A percentile compares a stretch with the other conserved stretches of the same genome.
Conservation (phyloP, 305 asterid species). For the Ilex paraguariensis region DNA sequence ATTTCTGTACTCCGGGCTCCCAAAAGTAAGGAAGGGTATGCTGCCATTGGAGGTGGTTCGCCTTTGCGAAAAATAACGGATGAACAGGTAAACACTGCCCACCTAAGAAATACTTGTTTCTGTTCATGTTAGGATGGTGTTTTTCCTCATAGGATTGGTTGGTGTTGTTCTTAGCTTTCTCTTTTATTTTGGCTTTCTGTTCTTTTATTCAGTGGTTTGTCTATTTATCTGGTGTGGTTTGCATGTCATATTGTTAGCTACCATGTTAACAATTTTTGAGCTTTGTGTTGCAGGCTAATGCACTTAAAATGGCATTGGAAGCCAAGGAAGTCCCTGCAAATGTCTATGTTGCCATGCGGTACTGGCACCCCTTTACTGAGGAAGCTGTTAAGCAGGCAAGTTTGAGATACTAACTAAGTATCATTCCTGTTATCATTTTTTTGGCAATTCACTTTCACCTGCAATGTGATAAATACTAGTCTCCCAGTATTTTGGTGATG, state of each 20-base stretch:
- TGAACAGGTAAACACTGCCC: slow-evolving; percentile 54
- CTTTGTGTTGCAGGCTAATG: slow-evolving; percentile 53
- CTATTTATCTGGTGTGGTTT: background rate
- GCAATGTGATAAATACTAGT: too few relatives aligned
- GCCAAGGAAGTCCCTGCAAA: slow-evolving; percentile 55
- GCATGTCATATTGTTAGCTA: background rate
- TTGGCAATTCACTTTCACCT: too few relatives aligned
- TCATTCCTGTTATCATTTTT: background rate
- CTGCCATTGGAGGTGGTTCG: slow-evolving; percentile 98
- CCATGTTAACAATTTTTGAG: slow-evolving; percentile 12
- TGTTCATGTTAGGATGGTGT: too few relatives aligned
- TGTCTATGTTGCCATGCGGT: slow-evolving; percentile 92
- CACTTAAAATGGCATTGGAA: slow-evolving; percentile 59
- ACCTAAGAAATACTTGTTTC: background rate
- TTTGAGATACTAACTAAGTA: slow-evolving; percentile 1
- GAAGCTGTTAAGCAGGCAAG: slow-evolving; percentile 87
- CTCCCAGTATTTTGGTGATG: too few relatives aligned
- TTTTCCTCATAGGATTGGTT: background rate
- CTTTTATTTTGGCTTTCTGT: background rate
- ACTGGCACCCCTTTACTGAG: slow-evolving; percentile 97
- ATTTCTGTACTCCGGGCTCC: slow-evolving; percentile 82
- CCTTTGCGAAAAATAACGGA: slow-evolving; percentile 87
- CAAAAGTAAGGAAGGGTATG: slow-evolving; percentile 93
- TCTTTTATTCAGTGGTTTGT: slow-evolving; percentile 2
- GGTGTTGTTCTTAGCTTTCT: background rate